A percentile compares a stretch with the other conserved stretches of the same genome.
Evolutionary conservation across 352 stramenopile genomes (phyloP).

Genomic region (Phytopythium montanum): DNA sequence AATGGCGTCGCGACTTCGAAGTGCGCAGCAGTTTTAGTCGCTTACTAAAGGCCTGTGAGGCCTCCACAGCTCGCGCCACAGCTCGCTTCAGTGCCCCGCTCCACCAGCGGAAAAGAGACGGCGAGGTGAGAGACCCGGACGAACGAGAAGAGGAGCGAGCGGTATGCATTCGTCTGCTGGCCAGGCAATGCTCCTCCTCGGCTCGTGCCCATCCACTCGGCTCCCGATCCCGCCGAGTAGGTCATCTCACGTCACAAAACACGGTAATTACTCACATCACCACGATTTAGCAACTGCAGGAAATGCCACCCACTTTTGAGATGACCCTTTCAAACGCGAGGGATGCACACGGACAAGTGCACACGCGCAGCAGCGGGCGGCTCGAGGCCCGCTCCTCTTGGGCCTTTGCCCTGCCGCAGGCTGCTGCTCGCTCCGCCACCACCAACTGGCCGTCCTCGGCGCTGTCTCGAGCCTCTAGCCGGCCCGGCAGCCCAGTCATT

Average conservation of each 20-base stretch:
- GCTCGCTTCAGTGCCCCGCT: too few species aligned
- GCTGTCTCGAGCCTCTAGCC: not conserved
- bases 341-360: slow-evolving; percentile 2
- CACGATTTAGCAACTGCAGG: not conserved
- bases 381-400: not conserved
- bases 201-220: not conserved
- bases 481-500: slow-evolving; percentile 12
- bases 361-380: slow-evolving; percentile 1
- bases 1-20: too few species aligned
- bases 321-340: not conserved
- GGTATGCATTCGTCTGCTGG: slow-evolving; percentile 3
- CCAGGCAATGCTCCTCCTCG: not conserved
- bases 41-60: too few species aligned
- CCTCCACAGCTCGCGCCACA: too few species aligned
- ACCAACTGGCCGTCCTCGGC: not conserved
- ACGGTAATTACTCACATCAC: not conserved
- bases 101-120: not conserved
- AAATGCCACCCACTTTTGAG: not conserved
- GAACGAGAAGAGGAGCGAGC: not conserved
- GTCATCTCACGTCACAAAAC: not conserved
- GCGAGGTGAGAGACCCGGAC: not conserved
- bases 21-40: too few species aligned
- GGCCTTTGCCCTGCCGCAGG: not conserved
- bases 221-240: not conserved
- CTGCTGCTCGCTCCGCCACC: not conserved